Conservation (phyloP, 306 rosid species). For the Dalbergia oliveri region DNA sequence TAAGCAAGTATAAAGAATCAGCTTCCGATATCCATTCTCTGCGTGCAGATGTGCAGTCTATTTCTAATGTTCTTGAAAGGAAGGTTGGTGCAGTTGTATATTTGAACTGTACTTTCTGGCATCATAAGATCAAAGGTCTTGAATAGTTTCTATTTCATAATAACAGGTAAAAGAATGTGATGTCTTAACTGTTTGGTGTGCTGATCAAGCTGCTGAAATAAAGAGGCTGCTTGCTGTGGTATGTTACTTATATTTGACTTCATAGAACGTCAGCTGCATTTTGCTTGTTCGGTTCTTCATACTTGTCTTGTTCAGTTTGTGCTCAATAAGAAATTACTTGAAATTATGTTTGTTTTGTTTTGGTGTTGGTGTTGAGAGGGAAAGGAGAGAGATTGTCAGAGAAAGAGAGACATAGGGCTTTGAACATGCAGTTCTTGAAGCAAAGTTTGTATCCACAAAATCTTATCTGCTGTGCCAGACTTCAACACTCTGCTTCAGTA, state of each 20-base stretch:
- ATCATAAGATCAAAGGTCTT: slow-evolving; percentile 41
- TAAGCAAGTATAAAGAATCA: slow-evolving; percentile 83
- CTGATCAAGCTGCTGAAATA: slow-evolving; percentile 72
- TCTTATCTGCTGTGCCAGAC: no score
- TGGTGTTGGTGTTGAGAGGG: no score
- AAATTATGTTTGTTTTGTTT: not conserved
- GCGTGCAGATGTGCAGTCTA: slow-evolving; percentile 84
- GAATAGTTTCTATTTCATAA: slow-evolving; percentile 6
- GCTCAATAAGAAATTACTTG: slow-evolving; percentile 8
- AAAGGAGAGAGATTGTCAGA: not conserved
- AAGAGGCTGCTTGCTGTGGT: slow-evolving; percentile 77
- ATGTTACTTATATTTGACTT: slow-evolving; percentile 42
- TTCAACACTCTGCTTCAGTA: no score
- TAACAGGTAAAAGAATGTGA: slow-evolving; percentile 82
- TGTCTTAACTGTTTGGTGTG: slow-evolving; percentile 60
- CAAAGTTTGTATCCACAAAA: no score
- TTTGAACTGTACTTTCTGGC: slow-evolving; percentile 26
- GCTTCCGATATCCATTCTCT: slow-evolving; percentile 89
- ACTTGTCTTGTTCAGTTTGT: not conserved
- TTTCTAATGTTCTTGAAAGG: slow-evolving; percentile 77
- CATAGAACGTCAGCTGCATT: not conserved
- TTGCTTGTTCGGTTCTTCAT: slow-evolving; percentile 5
- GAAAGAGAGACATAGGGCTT: no score
- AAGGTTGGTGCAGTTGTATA: slow-evolving; percentile 67
- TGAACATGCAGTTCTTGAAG: no score